phyloP scores from a whole-genome alignment of 1,284 basidiomycete species.

The Wolfiporia cocos region DNA sequence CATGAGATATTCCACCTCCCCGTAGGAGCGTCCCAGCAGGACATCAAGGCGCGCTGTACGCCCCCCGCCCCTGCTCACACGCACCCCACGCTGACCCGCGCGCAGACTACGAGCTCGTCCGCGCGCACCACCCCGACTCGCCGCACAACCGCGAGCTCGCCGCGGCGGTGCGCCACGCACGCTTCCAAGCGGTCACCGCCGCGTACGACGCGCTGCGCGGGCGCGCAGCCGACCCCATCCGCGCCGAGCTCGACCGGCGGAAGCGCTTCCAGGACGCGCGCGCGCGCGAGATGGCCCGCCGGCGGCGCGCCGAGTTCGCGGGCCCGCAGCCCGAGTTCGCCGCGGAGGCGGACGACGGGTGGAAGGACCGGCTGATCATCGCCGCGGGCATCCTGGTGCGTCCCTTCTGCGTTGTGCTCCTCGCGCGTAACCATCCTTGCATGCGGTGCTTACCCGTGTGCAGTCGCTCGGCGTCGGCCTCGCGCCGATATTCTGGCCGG shows the following conservation, averaged over 20 bases:
- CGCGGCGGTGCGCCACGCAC: constrained; percentile 32
- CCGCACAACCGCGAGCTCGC: constrained; percentile 26
- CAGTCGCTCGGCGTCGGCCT: constrained; percentile 30
- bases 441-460: background rate
- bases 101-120: constrained; percentile 48
- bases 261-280: constrained; percentile 21
- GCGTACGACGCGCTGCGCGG: constrained; percentile 40
- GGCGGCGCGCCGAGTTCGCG: constrained; percentile 3
- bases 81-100: background rate
- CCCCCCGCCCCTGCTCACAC: background rate
- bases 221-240: constrained; percentile 23
- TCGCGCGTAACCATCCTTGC: too few relatives aligned
- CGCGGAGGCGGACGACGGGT: constrained; percentile 25
- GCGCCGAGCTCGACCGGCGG: constrained; percentile 35
- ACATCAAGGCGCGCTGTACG: constrained; percentile 48
- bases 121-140: constrained; percentile 46
- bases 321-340: constrained; percentile 13
- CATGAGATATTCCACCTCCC: constrained; percentile 51
- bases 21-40: constrained; percentile 32
- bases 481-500: constrained; percentile 23
- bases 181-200: constrained; percentile 42
- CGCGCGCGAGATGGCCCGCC: constrained; percentile 5
- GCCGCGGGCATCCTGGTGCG: constrained; percentile 32
- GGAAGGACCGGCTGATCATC: constrained; percentile 37
- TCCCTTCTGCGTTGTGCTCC: too few relatives aligned